Base-by-base conservation (phyloP, 2,329 filamentous ascomycete genomes). In the Monosporascus sp. region DNA sequence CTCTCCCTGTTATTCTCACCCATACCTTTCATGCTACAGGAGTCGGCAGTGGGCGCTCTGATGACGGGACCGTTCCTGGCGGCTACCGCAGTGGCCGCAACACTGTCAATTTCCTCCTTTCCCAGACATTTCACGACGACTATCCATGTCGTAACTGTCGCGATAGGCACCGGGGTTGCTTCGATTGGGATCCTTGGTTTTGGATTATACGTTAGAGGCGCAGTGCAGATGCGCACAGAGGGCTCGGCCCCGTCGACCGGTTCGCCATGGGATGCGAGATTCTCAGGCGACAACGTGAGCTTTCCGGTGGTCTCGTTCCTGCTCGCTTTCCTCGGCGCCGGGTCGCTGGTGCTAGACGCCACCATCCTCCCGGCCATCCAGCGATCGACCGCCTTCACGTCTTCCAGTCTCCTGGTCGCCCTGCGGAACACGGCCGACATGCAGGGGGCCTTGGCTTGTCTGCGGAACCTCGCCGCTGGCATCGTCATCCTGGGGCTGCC, bases 341-440 rank as follows among this genome's bases (percentile, higher is more conserved):
- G 76, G 20, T 65, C 66, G 0, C 63, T 70, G 25, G 59, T 69
- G 2, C 65, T 80, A 6, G 73, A 77, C 50, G 67, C 70, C 3
- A 70, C 73, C 0, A 67, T 70, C 2, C 64, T 67, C 3, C 76
- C 77, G 2, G 62, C 77, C 25, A 69, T 81, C 45, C 68, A 70
- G 25, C 69, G 72, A n/a, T 79, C 76, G 35, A 74, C 77, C 7
- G 72, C 74, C 46, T 80, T 77, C 56, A 80, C 77, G 0, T 74
- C 71, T 3, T 70, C 74, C 6, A 79, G 72, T 61, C 67, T 79
- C 24, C 67, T 67, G n/a, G 66, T 74, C 14, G 72, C 72, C 24
- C 69, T 77, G 50, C 73, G 77, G 31, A 76, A 71, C 59, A 74
- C 73, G 17, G 70, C 70, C 15, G 77, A 81, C 57, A 80, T 81